phyloP scores from a whole-genome alignment of 1,284 basidiomycete species.

The Lentinula novae-zelandiae region DNA sequence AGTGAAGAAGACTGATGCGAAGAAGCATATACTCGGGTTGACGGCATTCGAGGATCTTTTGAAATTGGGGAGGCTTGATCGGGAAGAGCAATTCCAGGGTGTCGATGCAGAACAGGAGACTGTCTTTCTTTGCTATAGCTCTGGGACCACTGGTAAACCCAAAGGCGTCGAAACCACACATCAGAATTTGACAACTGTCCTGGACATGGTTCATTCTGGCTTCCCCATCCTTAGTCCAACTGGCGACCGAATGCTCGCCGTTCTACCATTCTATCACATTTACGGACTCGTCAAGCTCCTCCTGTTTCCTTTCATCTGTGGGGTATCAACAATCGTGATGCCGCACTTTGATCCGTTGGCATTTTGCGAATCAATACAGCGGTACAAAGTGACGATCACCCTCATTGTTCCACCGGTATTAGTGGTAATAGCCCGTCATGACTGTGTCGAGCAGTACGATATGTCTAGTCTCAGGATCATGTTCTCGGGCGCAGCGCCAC shows the following conservation, averaged over 20 bases:
- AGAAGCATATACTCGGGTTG: constrained; percentile 26
- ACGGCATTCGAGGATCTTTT: constrained; percentile 40
- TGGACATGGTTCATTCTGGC: constrained; percentile 37
- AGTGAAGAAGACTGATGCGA: constrained; percentile 24
- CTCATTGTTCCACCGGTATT: constrained; percentile 86
- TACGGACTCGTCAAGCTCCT: constrained; percentile 58
- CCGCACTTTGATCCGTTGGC: constrained; percentile 70
- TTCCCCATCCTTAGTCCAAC: constrained; percentile 36
- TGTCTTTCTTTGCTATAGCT: constrained; percentile 63
- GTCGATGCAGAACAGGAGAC: constrained; percentile 44
- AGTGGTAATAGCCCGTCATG: constrained; percentile 65
- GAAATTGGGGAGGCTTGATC: constrained; percentile 36
- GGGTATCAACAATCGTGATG: constrained; percentile 64
- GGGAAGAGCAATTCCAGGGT: constrained; percentile 50
- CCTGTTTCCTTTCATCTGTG: constrained; percentile 55
- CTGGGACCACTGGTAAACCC: constrained; percentile 61
- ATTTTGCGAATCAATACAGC: constrained; percentile 65
- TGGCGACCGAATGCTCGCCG: constrained; percentile 49
- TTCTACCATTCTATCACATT: constrained; percentile 61
- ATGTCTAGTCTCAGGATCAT: constrained; percentile 58
- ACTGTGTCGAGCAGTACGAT: constrained; percentile 71
- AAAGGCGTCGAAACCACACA: constrained; percentile 60
- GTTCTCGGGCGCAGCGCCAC: constrained; percentile 81
- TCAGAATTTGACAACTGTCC: constrained; percentile 53
- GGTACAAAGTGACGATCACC: constrained; percentile 58